Base-by-base conservation (phyloP, 495 filamentous ascomycete genomes). In the Aspergillus sclerotiicarbonarius region DNA sequence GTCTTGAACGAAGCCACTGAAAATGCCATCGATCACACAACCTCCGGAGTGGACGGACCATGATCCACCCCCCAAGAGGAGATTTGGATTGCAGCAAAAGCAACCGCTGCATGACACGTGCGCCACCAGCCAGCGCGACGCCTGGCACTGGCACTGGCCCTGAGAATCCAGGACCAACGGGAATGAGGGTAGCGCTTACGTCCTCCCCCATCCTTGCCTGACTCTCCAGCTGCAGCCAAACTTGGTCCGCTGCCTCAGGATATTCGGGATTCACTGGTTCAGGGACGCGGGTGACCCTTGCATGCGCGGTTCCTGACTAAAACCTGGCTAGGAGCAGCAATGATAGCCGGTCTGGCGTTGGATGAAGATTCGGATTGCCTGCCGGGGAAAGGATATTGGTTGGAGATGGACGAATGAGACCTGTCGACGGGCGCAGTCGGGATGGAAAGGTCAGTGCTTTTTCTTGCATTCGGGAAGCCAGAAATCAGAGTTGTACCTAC, bases 361-460 rank as follows among this genome's bases (percentile, higher is more conserved):
- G 35, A 43, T 16, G 6, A 33, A 32, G 51, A 51, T 51, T 32
- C 51, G 51, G 30, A 35, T 53, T 39, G 33, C 4, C 32, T 18
- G 15, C 31, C 32, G 31, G 16, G 18, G 50, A 53, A 15, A 32
- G 51, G 29, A 31, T 18, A 43, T 29, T 43, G 30, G 25, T 51
- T 29, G 18, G 20, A 53, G 29, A 43, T 9, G 33, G 20, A 49
- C 19, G 29, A 20, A 57, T 57, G 30, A n/a, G 70, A 74, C 70
- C 62, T 64, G 67, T 74, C 71, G 68, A 60, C 64, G 58, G 65
- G 70, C 71, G 68, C 61, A 65, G 58, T 74, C 65, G 51, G 32
- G 19, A 25, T 19, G 66, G 62, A 53, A 37, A 58, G 58, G 67
- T 49, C 66, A 60, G 60, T 72, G 67, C 66, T 29, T 50, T 7